A percentile compares a stretch with the other conserved stretches of the same genome.
Conservation (phyloP, 306 rosid species). For the Sindora glabra region DNA sequence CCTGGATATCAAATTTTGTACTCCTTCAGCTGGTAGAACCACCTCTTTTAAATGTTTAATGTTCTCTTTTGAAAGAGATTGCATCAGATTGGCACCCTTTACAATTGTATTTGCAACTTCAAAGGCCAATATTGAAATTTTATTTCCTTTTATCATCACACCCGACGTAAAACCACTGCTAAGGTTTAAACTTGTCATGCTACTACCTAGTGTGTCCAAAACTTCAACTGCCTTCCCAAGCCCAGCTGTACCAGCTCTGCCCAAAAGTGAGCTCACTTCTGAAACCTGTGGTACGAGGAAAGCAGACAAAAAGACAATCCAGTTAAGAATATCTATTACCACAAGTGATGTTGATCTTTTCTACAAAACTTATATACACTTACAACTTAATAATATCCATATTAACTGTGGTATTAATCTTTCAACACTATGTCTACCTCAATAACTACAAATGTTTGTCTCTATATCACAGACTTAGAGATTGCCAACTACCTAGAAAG, state of each 20-base stretch:
- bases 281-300: constrained; percentile 60
- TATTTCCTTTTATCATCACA: constrained; percentile 74
- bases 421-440: neutral
- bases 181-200: constrained; percentile 83
- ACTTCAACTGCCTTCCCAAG: constrained; percentile 99
- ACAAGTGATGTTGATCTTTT: neutral
- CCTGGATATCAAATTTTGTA: constrained; percentile 72
- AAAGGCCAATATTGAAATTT: constrained; percentile 89
- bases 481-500: neutral
- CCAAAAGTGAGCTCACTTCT: constrained; percentile 88
- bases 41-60: constrained; percentile 83
- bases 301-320: constrained; percentile 4
- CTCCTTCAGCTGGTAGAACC: constrained; percentile 88
- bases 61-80: constrained; percentile 89
- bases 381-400: too few relatives aligned
- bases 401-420: neutral
- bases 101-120: constrained; percentile 98
- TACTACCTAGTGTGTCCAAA: constrained; percentile 96
- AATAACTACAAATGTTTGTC: neutral
- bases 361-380: neutral
- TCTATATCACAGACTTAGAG: neutral
- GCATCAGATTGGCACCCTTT: constrained; percentile 93
- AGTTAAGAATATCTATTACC: neutral
- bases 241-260: constrained; percentile 96
- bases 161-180: constrained; percentile 84